Evolutionary conservation across 352 stramenopile species (phyloP), one percentile per base, ranked within the genome.

Genomic region (Pseudoperonospora humuli): DNA sequence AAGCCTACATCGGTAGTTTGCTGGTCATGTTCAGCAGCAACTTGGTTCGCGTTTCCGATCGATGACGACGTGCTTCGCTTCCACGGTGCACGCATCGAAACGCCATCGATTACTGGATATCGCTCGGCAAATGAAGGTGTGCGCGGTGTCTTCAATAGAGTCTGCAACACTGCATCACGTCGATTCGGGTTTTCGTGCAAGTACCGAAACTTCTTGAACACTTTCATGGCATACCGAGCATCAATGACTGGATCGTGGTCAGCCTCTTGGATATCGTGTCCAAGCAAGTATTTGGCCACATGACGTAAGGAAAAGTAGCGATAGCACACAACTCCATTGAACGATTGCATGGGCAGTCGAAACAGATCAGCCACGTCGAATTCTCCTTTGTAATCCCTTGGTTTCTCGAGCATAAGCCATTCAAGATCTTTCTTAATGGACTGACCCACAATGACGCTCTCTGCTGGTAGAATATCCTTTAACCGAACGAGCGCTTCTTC

Each of bases 401-500:
- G 77, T 28, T 86, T 75, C 48, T 86, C 63, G 31, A 97, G 67
- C 10, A 58, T 70, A 14, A 96, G 75, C 88, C 88, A 97, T 32
- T 93, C 76, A 9, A 96, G 66, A 53, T 97, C 88, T 45, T 97
- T 94, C 65, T 95, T 85, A 44, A 97, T 95, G 18, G 80, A 91
- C 54, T 97, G 88, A 7, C 88, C 88, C 29, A 97, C 84, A 40
- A 97, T 88, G 15, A 97, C 77, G 25, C 75, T 84, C 44, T 95
- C 64, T 14, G 69, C 62, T 3, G 84, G 85, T 29, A 97, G 48
- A 17, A 91, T 64, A 3, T 39, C 37, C 31, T 84, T 84, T n/a
- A 97, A 68, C 20, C 82, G 44, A 27, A 78, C 45, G 9, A 95
- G 55, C 21, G 86, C 86, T 23, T 91, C 72, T 14, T 81, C 47